phyloP scores from a whole-genome alignment of 768 basidiomycete species.

The Boletus tylopilopsis region DNA sequence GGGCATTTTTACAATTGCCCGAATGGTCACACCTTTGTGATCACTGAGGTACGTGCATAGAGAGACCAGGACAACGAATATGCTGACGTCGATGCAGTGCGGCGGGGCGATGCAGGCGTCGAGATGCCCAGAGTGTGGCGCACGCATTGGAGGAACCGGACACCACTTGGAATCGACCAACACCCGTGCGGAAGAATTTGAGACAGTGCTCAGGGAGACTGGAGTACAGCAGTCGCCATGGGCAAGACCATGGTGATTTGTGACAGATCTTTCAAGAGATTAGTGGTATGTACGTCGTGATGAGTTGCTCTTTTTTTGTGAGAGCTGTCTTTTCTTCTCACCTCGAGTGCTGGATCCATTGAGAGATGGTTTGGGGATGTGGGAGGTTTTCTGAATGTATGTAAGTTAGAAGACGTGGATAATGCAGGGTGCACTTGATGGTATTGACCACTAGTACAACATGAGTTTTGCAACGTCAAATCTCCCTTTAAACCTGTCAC shows the following conservation, averaged over 20 bases:
- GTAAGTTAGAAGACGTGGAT: too few relatives aligned
- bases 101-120: slow-evolving; percentile 50
- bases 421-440: too few relatives aligned
- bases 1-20: slow-evolving; percentile 50
- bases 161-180: slow-evolving; percentile 45
- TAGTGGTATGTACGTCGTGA: neutral
- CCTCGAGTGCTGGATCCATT: too few relatives aligned
- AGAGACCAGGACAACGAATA: neutral
- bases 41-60: slow-evolving; percentile 42
- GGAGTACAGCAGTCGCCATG: slow-evolving; percentile 33
- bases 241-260: slow-evolving; percentile 15
- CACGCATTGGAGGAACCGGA: slow-evolving; percentile 44
- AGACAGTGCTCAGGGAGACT: slow-evolving; percentile 34
- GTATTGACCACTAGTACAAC: too few relatives aligned
- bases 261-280: neutral
- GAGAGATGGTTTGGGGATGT: too few relatives aligned
- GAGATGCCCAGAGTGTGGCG: slow-evolving; percentile 56
- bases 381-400: too few relatives aligned
- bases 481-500: too few relatives aligned
- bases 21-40: slow-evolving; percentile 63
- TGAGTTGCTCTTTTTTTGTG: neutral
- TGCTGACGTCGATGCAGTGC: slow-evolving; percentile 38
- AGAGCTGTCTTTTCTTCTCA: too few relatives aligned
- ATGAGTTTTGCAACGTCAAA: too few relatives aligned
- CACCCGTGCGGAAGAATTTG: slow-evolving; percentile 43